Conservation (phyloP, 1,284 basidiomycete species). For the Phaffia rhodozyma region DNA sequence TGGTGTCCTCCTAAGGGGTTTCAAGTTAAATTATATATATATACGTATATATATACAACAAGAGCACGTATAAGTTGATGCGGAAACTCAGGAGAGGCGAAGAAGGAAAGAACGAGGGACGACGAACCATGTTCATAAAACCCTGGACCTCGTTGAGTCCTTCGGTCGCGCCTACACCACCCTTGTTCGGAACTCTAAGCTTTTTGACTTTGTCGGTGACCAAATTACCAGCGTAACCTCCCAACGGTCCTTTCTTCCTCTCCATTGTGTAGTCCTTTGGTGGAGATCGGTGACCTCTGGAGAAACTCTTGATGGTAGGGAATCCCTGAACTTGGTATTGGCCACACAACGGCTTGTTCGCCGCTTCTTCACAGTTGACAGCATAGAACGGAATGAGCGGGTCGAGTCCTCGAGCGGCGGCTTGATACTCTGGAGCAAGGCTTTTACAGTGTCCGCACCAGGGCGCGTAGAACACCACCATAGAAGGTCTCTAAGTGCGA, state of each 20-base stretch:
- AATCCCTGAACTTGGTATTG: conserved; percentile 83
- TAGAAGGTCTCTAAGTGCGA: conserved; percentile 1
- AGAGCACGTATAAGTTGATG: not conserved
- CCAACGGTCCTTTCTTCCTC: conserved; percentile 58
- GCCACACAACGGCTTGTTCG: conserved; percentile 68
- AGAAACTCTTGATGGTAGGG: conserved; percentile 82
- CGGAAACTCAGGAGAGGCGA: not conserved
- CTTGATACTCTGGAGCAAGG: conserved; percentile 72
- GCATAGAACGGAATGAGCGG: conserved; percentile 81
- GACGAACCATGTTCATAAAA: conserved; percentile 30
- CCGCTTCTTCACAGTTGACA: conserved; percentile 69
- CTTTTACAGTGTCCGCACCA: conserved; percentile 48
- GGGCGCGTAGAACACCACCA: conserved; percentile 17
- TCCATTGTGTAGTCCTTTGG: conserved; percentile 62
- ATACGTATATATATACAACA: no score
- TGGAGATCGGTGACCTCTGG: conserved; percentile 52
- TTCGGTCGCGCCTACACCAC: conserved; percentile 36
- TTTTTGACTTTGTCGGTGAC: conserved; percentile 58
- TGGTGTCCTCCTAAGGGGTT: conserved; percentile 39
- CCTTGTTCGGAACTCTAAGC: conserved; percentile 35
- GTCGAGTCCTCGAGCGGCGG: conserved; percentile 63
- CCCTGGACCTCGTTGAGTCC: conserved; percentile 36
- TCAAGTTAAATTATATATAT: no score
- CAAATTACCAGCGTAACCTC: conserved; percentile 60
- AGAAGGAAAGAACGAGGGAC: not conserved